These are phyloP conservation scores for Styphnolobium japonicum DNA, from an alignment of 306 rosid genomes.

Conservation along the genomic window DNA sequence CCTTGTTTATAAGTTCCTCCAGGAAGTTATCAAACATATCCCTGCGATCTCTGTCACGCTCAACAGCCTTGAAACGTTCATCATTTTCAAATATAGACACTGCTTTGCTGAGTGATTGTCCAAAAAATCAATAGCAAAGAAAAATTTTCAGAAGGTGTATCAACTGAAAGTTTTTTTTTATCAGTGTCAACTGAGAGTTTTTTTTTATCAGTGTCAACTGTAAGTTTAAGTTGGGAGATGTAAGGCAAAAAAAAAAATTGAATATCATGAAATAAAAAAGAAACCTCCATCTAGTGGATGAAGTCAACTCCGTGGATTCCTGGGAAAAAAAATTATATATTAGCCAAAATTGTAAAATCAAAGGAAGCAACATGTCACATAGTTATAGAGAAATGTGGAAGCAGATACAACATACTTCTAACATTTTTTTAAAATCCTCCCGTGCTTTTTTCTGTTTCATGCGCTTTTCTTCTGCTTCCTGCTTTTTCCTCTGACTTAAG, in stretches of 20 bases:
- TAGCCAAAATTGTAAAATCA: constrained; percentile 23
- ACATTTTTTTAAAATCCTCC: constrained; percentile 86
- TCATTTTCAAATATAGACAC: constrained; percentile 71
- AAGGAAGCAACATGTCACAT: constrained; percentile 4
- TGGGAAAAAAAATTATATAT: constrained; percentile 34
- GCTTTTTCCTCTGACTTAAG: constrained; percentile 73
- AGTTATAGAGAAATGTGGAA: constrained; percentile 16
- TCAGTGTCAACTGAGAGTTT: no score
- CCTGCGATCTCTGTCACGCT: constrained; percentile 85
- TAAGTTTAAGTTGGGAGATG: background rate
- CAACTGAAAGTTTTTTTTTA: background rate
- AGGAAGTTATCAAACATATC: constrained; percentile 73
- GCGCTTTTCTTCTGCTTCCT: constrained; percentile 80
- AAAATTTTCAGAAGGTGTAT: constrained; percentile 16
- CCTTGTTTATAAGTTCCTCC: constrained; percentile 76
- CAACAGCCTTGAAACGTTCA: constrained; percentile 84
- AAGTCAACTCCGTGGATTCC: constrained; percentile 77
- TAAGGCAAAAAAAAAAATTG: background rate
- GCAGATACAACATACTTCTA: constrained; percentile 64
- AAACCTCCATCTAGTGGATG: constrained; percentile 89
- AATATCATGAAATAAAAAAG: constrained; percentile 24
- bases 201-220: no score
- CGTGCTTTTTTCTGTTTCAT: constrained; percentile 74
- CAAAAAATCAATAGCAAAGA: constrained; percentile 17
- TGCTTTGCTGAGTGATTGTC: constrained; percentile 63